phyloP scores from a whole-genome alignment of 179 eudicot genomes.

The Nepenthes alata region DNA sequence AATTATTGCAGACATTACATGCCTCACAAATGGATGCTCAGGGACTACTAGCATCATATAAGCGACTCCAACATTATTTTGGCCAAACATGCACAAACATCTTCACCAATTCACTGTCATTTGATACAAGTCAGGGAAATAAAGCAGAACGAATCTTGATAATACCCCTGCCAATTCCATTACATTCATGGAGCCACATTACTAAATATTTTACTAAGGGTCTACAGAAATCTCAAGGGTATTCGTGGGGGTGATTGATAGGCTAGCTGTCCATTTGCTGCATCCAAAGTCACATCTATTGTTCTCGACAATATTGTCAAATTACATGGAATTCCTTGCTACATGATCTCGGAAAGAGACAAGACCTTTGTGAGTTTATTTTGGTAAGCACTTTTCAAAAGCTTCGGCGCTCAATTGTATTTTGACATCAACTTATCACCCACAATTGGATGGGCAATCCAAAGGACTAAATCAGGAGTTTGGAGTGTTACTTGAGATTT shows the following conservation, averaged over 20 bases:
- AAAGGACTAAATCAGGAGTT: background rate
- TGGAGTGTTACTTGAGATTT: background rate
- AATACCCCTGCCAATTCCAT: background rate
- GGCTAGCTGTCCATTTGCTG: background rate
- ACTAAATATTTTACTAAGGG: background rate
- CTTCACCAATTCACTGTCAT: background rate
- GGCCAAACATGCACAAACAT: no score
- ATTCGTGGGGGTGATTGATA: background rate
- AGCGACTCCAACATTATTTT: no score
- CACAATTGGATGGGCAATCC: background rate
- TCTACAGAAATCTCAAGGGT: background rate
- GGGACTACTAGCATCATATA: no score
- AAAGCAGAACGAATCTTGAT: background rate
- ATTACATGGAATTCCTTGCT: background rate
- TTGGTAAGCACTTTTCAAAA: background rate
- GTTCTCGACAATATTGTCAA: background rate
- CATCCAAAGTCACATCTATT: background rate
- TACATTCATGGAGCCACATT: background rate
- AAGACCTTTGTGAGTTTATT: background rate
- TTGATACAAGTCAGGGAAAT: background rate
- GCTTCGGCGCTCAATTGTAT: background rate
- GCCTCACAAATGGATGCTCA: no score
- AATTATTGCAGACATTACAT: no score
- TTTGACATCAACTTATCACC: background rate
- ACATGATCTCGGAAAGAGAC: background rate